Percentiles rank a stretch among this genome's conserved stretches.
These are phyloP conservation scores for Talaromyces sp. DNA, from an alignment of 2,329 filamentous ascomycete species.

Conservation along the genomic window DNA sequence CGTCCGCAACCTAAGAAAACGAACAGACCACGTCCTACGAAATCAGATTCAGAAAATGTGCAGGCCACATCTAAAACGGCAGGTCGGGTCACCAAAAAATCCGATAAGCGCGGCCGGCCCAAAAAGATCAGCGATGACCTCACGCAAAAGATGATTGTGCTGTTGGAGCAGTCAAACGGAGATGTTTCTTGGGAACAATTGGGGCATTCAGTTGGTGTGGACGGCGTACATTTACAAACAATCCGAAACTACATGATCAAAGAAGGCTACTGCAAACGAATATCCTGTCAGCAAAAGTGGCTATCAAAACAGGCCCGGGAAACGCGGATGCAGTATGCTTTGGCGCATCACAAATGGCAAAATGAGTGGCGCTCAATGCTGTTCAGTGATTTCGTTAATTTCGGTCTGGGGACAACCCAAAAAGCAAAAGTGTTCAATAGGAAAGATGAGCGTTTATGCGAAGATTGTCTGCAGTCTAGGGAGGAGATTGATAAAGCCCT, in stretches of 20 bases:
- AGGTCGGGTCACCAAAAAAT: constrained; percentile 17
- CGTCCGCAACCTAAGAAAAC: constrained; percentile 13
- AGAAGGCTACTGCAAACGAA: constrained; percentile 23
- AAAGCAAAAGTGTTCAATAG: constrained; percentile 22
- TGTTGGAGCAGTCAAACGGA: constrained; percentile 20
- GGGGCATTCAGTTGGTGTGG: constrained; percentile 21
- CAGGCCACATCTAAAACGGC: constrained; percentile 6
- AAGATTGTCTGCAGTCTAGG: constrained; percentile 20
- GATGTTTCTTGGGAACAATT: constrained; percentile 21
- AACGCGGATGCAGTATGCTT: constrained; percentile 20
- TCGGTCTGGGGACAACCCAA: constrained; percentile 20
- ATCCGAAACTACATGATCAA: constrained; percentile 24
- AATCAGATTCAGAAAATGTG: background rate
- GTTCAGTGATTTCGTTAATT: constrained; percentile 22
- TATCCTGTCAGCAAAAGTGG: constrained; percentile 23
- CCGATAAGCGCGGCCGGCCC: constrained; percentile 20
- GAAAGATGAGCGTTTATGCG: constrained; percentile 21
- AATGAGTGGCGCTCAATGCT: constrained; percentile 21
- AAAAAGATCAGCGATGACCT: constrained; percentile 24
- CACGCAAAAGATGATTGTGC: constrained; percentile 22
- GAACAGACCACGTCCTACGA: constrained; percentile 11
- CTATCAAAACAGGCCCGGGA: constrained; percentile 20
- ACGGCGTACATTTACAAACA: constrained; percentile 22
- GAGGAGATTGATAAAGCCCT: constrained; percentile 20
- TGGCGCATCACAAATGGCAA: constrained; percentile 21